Conservation (phyloP, 768 basidiomycete genomes). For the Mycena albidolilacea region DNA sequence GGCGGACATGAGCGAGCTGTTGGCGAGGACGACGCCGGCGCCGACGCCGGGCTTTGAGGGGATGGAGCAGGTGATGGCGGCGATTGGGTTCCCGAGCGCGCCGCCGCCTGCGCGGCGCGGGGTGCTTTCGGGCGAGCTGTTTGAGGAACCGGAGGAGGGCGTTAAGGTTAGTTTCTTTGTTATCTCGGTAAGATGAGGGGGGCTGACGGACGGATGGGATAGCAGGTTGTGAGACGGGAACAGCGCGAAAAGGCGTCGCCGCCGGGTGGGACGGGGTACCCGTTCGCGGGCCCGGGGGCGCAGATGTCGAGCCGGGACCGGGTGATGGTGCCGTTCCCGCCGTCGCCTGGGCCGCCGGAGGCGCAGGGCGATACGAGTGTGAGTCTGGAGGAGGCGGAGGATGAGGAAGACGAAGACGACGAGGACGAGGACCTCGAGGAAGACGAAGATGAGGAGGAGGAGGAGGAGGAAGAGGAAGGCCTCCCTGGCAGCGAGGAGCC, state of each 20-base stretch:
- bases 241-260: slow-evolving; percentile 51
- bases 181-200: no score
- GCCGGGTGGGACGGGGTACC: slow-evolving; percentile 60
- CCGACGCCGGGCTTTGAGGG: slow-evolving; percentile 61
- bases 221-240: slow-evolving; percentile 53
- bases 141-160: slow-evolving; percentile 57
- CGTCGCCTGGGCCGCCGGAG: slow-evolving; percentile 63
- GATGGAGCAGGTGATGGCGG: slow-evolving; percentile 71
- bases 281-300: slow-evolving; percentile 74
- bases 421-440: slow-evolving; percentile 41
- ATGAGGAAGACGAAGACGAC: slow-evolving; percentile 42
- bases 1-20: slow-evolving; percentile 49
- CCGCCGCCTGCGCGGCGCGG: slow-evolving; percentile 71
- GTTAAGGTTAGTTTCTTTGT: slow-evolving; percentile 52
- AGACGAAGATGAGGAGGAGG: slow-evolving; percentile 46
- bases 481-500: slow-evolving; percentile 58
- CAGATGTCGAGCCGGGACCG: slow-evolving; percentile 73
- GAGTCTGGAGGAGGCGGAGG: slow-evolving; percentile 43
- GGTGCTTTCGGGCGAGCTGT: slow-evolving; percentile 76
- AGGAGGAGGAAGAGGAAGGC: slow-evolving; percentile 59
- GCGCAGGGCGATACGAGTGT: slow-evolving; percentile 48
- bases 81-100: slow-evolving; percentile 66
- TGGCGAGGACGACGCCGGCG: slow-evolving; percentile 30
- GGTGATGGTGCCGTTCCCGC: slow-evolving; percentile 78
- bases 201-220: not conserved